These are phyloP conservation scores for Spathaspora arborariae DNA, from an alignment of 805 yeast genomes.

Conservation along the genomic window DNA sequence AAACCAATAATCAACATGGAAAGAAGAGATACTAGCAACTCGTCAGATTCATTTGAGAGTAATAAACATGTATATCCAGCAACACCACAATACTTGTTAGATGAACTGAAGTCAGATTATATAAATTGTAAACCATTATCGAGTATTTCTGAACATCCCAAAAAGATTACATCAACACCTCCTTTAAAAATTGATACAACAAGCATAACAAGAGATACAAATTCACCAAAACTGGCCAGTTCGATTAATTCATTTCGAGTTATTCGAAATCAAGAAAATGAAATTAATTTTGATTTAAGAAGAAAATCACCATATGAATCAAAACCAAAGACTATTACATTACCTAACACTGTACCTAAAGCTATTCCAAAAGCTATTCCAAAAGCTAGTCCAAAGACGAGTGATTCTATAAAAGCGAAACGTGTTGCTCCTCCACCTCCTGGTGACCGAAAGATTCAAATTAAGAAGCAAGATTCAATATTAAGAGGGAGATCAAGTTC, in stretches of 20 bases:
- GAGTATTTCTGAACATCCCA: not conserved
- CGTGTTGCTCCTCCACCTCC: conserved; percentile 76
- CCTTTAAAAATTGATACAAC: not conserved
- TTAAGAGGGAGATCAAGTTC: conserved; percentile 4
- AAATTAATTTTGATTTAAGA: conserved; percentile 78
- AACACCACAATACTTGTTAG: conserved; percentile 13
- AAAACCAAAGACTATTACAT: conserved; percentile 10
- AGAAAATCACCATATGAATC: conserved; percentile 68
- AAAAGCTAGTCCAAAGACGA: conserved; percentile 3
- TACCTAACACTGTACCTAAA: conserved; percentile 28
- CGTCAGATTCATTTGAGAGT: conserved; percentile 43
- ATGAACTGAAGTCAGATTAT: conserved; percentile 12
- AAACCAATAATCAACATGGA: conserved; percentile 32
- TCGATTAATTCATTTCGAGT: conserved; percentile 53
- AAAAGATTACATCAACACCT: not conserved
- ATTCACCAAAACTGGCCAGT: conserved; percentile 1
- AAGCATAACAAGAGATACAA: not conserved
- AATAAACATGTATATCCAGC: not conserved
- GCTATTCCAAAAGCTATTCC: conserved; percentile 1
- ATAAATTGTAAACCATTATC: not conserved
- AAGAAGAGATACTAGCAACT: conserved; percentile 49
- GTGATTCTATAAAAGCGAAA: conserved; percentile 54
- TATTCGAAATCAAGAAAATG: conserved; percentile 60
- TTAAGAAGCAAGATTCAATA: conserved; percentile 9
- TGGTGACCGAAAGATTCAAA: conserved; percentile 10